Evolutionary conservation across 108 stramenopile genomes (phyloP), one percentile per base, ranked within the genome.

Genomic region (Nitzschia inconspicua): DNA sequence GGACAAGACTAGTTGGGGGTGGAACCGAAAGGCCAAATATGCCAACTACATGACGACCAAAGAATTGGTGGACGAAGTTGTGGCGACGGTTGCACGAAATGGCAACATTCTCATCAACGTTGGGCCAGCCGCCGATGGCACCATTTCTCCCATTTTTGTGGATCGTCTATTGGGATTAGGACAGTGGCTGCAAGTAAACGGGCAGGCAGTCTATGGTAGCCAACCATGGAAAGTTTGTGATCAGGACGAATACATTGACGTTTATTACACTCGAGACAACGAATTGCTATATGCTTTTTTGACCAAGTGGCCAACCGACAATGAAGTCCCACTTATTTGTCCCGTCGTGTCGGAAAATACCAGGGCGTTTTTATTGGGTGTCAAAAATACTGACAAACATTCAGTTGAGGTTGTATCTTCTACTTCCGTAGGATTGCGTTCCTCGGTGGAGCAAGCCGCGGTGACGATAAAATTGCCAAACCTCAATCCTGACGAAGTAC

Each of bases 71-170:
- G 28, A 78, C 32, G 20, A 16, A 20, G 19, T 78, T 27, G 64
- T 73, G 11, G 16, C 65, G 36, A 65, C 68, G 1, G 68, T 78
- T 8, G 63, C 72, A 11, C 68, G 47, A 3, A 68, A 68, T 60
- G 77, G 77, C 0, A 78, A 78, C 24, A 18, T 78, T 14, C 54
- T 78, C 3, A 41, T 78, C 52, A 78, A 78, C 34, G 68, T 78
- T 11, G 77, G 77, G 31, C 77, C 77, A 0, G 7, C 63, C 1
- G 77, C 77, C 11, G 77, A 78, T 43, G 77, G 77, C 3, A 78
- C 72, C 4, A 69, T 78, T 14, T 16, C 30, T 13, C 70, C 77
- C 6, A 68, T 72, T 31, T 73, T 78, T 44, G 52, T 57, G 0
- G 77, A 78, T 49, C 66, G 77, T 1, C 37, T 78, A 22, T 35